phyloP scores from a whole-genome alignment of 2,329 filamentous ascomycete genomes.

The Davidsoniella eucalypti region DNA sequence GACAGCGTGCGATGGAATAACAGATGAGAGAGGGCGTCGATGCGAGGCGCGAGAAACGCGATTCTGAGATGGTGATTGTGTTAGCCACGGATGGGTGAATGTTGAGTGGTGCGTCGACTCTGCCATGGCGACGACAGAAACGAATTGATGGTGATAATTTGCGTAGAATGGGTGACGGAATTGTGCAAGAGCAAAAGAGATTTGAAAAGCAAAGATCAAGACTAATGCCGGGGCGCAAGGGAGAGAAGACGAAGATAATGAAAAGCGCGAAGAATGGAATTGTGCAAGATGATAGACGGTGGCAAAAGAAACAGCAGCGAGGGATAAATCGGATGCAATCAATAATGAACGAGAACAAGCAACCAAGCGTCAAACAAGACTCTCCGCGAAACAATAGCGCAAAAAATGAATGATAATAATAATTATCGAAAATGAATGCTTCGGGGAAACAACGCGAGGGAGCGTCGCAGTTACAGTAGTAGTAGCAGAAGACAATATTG shows the following conservation, averaged over 20 bases:
- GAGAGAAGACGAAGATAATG: background rate
- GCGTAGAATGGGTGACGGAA: background rate
- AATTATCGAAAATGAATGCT: too few species aligned
- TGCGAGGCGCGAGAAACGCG: slow-evolving; percentile 20
- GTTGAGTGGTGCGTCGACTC: slow-evolving; percentile 8
- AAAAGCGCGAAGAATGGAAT: background rate
- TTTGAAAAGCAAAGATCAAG: background rate
- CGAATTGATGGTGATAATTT: too few species aligned
- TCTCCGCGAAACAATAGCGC: too few species aligned
- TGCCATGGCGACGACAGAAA: slow-evolving; percentile 7
- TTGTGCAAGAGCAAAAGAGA: background rate
- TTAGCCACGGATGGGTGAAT: slow-evolving; percentile 12
- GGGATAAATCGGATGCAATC: background rate
- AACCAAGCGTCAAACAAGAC: too few species aligned
- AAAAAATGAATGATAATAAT: too few species aligned
- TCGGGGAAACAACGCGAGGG: too few species aligned
- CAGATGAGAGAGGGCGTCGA: slow-evolving; percentile 37
- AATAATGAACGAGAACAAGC: background rate
- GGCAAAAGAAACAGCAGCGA: background rate
- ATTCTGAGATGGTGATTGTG: slow-evolving; percentile 7
- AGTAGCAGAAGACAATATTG: too few species aligned
- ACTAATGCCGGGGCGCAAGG: background rate
- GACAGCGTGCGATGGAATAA: slow-evolving; percentile 29
- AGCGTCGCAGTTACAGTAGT: too few species aligned
- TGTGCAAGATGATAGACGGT: background rate